Conservation (phyloP, 176 grass and related monocot species). For the Bothriochloa decipiens region DNA sequence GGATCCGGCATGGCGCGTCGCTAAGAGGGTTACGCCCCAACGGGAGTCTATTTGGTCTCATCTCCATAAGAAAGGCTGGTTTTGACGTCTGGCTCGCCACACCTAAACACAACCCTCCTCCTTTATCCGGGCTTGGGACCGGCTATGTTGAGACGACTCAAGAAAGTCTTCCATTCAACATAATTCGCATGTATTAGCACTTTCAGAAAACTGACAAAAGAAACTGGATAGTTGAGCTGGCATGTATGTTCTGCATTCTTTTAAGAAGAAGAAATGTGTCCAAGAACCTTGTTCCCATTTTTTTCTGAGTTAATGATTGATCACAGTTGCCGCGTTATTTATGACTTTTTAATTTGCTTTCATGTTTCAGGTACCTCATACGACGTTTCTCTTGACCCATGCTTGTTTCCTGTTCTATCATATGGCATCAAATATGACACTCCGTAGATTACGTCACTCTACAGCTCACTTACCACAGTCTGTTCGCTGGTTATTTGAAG, state of each 20-base stretch:
- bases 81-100: no score
- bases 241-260: neutral
- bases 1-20: no score
- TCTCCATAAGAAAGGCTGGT: no score
- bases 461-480: slow-evolving; percentile 66
- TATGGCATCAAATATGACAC: slow-evolving; percentile 88
- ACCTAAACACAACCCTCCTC: no score
- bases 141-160: no score
- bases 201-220: neutral
- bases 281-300: neutral
- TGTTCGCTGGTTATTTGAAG: slow-evolving; percentile 66
- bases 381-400: slow-evolving; percentile 85
- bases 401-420: slow-evolving; percentile 95
- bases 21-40: no score
- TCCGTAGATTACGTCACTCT: slow-evolving; percentile 69
- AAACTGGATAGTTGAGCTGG: slow-evolving; percentile 5
- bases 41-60: no score
- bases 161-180: no score
- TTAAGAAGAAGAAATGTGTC: neutral
- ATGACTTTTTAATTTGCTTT: slow-evolving; percentile 26
- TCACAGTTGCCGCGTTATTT: neutral
- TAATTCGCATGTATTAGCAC: neutral
- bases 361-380: slow-evolving; percentile 85
- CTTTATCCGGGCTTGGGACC: no score
- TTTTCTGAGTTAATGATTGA: neutral